phyloP scores from a whole-genome alignment of 139 green algal genomes.

The Asterochloris sp. region DNA sequence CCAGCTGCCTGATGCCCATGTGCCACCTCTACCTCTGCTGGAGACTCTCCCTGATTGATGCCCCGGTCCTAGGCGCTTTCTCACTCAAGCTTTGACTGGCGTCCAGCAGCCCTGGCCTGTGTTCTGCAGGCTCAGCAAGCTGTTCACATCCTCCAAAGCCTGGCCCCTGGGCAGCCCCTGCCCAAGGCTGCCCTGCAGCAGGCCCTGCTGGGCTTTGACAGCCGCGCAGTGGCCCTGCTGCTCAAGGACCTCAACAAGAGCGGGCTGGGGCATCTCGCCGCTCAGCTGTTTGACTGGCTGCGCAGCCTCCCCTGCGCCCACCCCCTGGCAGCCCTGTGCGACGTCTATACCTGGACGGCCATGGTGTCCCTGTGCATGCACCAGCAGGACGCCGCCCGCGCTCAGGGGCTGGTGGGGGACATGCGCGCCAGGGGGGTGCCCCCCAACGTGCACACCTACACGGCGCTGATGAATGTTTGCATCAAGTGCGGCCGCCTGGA shows the following conservation, averaged over 20 bases:
- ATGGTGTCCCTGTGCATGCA: constrained; percentile 79
- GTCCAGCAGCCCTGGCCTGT: too few species aligned
- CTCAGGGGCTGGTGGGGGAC: constrained; percentile 64
- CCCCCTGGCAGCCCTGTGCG: constrained; percentile 54
- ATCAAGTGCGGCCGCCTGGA: constrained; percentile 72
- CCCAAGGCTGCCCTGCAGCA: constrained; percentile 46
- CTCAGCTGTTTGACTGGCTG: constrained; percentile 80
- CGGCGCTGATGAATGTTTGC: constrained; percentile 86
- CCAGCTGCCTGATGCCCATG: too few species aligned
- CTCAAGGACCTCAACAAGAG: constrained; percentile 74
- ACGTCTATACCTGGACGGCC: constrained; percentile 84
- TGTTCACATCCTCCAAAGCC: constrained; percentile 12
- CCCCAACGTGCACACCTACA: constrained; percentile 85
- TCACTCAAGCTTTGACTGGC: too few species aligned
- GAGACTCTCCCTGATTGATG: too few species aligned
- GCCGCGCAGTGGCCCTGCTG: constrained; percentile 58
- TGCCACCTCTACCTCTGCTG: too few species aligned
- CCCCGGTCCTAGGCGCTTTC: too few species aligned
- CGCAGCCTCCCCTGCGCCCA: constrained; percentile 44
- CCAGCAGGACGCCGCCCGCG: constrained; percentile 68
- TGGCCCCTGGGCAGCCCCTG: constrained; percentile 37
- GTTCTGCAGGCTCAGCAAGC: not conserved
- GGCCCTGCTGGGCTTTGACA: constrained; percentile 71
- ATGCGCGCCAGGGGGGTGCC: constrained; percentile 63
- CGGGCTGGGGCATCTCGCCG: constrained; percentile 45